A percentile compares a stretch with the other conserved stretches of the same genome.
phyloP scores from a whole-genome alignment of 2,329 filamentous ascomycete species.

The Aspergillus udagawae region DNA sequence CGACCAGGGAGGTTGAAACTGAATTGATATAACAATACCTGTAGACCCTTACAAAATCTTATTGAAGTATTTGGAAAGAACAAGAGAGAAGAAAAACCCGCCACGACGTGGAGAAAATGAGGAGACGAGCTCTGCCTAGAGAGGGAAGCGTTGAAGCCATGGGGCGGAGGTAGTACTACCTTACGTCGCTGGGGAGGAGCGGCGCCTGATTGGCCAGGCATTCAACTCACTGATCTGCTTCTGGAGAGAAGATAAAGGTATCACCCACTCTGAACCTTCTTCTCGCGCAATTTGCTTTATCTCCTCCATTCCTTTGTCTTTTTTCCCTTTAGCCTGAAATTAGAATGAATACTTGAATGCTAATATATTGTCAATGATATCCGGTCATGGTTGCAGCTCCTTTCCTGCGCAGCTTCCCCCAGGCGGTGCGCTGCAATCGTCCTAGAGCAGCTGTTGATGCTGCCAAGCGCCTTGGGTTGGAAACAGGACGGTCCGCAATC shows the following conservation, averaged over 20 bases:
- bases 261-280: conserved; percentile 1
- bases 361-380: background rate
- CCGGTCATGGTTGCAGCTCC: conserved; percentile 28
- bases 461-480: conserved; percentile 5
- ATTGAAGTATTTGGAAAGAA: conserved; percentile 2
- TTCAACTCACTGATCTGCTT: conserved; percentile 4
- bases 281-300: conserved; percentile 2
- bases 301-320: background rate
- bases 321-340: background rate
- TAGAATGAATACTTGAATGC: background rate
- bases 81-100: background rate
- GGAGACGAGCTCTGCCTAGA: background rate
- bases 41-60: conserved; percentile 1
- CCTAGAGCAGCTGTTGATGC: conserved; percentile 2
- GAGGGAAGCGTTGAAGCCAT: conserved; percentile 1
- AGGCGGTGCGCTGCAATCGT: conserved; percentile 17
- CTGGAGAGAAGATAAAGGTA: background rate
- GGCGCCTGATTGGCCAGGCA: conserved; percentile 20
- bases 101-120: conserved; percentile 1
- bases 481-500: background rate
- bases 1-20: background rate
- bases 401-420: conserved; percentile 25
- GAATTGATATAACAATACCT: conserved; percentile 14
- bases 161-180: conserved; percentile 10
- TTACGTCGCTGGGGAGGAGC: conserved; percentile 12